Evolutionary conservation across 805 yeast species (phyloP), one percentile per base, ranked within the genome.

Genomic region (Lipomyces japonicus): DNA sequence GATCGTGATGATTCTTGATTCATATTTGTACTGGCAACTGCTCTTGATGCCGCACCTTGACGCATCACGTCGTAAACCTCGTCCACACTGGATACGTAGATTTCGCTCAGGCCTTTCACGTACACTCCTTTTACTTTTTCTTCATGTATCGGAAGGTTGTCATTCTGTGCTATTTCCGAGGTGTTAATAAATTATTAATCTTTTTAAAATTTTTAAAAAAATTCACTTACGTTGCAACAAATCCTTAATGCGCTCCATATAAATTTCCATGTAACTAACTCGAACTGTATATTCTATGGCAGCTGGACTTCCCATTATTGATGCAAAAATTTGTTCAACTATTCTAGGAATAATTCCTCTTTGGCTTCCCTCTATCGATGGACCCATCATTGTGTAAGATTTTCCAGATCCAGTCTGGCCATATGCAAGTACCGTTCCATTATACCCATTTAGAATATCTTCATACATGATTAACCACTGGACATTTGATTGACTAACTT

Each of bases 381-480:
- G 61, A 1, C 93, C 93, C 76, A 83, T 77, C 88, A 86, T 81
- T 2, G 91, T 81, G 61, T 77, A 78, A 0, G 90, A 77, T 65
- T 85, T 85, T 4, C 93, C 93, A 1, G 88, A 75, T 0, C 88
- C 86, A 0, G 86, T 80, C 61, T 83, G 91, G 7, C 95, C 95
- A 65, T 84, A 86, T 0, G 90, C 86, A 32, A 86, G 67, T 0
- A 86, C 79, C 0, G 91, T 79, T 19, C 89, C 86, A 63, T 86
- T 85, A 62, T 81, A 82, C 0, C 97, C 97, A 28, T 74, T 72
- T 50, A 84, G 74, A 26, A 86, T 72, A 54, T 84, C 91, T 56
- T 22, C 2, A 5, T 18, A 12, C 18, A 19, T 16, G 10, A 39
- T 35, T 6, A 34, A 4, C 44, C 4, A 9, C 16, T 4, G 9